Evolutionary conservation across 305 asterid genomes (phyloP).

Genomic region (Solanum hybrid): DNA sequence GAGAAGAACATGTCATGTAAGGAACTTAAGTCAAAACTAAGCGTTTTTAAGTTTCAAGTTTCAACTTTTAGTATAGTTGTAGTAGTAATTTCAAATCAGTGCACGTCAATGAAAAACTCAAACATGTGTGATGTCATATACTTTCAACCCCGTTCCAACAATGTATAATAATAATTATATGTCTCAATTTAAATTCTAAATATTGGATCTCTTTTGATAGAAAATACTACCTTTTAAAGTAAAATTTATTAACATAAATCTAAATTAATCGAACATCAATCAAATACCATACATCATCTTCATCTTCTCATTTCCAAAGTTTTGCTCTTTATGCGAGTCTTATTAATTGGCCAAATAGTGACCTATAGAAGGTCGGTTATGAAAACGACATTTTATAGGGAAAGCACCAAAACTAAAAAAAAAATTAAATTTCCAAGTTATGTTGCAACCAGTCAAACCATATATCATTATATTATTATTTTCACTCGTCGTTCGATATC

Average conservation of each 20-base stretch:
- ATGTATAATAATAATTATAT: background rate
- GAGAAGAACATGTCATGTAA: background rate
- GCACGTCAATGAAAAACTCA: background rate
- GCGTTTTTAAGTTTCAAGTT: background rate
- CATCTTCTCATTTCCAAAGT: background rate
- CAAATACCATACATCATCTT: background rate
- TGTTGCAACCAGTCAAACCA: background rate
- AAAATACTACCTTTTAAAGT: background rate
- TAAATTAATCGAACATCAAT: background rate
- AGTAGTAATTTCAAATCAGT: background rate
- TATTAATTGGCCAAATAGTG: background rate
- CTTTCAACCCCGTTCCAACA: background rate
- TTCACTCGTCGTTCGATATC: background rate
- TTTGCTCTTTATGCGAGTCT: background rate
- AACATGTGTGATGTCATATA: background rate
- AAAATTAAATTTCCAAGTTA: background rate
- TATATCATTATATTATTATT: background rate
- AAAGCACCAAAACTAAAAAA: background rate
- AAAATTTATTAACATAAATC: background rate
- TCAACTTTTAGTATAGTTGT: background rate
- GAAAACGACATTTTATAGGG: background rate
- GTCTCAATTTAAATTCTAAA: background rate
- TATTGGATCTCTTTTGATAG: background rate
- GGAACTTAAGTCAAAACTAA: background rate
- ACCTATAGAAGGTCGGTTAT: background rate